Evolutionary conservation across 768 basidiomycete species (phyloP).

Genomic region (Rickenella mellea): DNA sequence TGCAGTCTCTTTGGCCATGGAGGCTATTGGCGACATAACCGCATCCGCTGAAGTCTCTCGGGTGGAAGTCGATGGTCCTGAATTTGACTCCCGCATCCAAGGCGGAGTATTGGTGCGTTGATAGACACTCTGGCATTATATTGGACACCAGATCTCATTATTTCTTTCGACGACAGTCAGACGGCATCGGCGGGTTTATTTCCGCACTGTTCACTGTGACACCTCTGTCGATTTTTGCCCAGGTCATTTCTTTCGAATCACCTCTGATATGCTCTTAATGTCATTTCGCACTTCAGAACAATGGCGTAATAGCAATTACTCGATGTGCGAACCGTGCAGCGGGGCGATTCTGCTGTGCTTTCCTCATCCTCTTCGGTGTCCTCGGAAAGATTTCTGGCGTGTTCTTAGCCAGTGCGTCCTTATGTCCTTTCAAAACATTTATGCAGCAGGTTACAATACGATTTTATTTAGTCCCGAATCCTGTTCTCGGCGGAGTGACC

Average conservation of each 20-base stretch:
- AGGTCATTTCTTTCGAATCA: slow-evolving; percentile 19
- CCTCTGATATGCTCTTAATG: background rate
- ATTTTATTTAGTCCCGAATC: slow-evolving; percentile 46
- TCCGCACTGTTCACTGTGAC: slow-evolving; percentile 77
- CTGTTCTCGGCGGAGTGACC: slow-evolving; percentile 78
- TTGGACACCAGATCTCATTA: background rate
- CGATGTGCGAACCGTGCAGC: slow-evolving; percentile 76
- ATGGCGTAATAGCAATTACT: slow-evolving; percentile 76
- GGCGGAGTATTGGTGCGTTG: slow-evolving; percentile 60
- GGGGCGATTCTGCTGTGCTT: slow-evolving; percentile 69
- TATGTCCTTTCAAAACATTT: background rate
- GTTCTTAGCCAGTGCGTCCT: slow-evolving; percentile 57
- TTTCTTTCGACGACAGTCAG: slow-evolving; percentile 31
- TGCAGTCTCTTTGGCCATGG: slow-evolving; percentile 68
- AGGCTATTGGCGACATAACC: slow-evolving; percentile 79
- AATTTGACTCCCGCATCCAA: slow-evolving; percentile 77
- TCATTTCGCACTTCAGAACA: slow-evolving; percentile 40
- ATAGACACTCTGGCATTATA: background rate
- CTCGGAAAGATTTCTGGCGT: slow-evolving; percentile 78
- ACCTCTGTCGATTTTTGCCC: slow-evolving; percentile 72
- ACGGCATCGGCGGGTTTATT: slow-evolving; percentile 74
- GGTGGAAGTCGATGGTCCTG: slow-evolving; percentile 58
- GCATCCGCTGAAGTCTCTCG: slow-evolving; percentile 77
- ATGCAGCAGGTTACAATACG: background rate
- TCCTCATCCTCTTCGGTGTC: slow-evolving; percentile 73